These are phyloP conservation scores for Apodospora peruviana DNA, from an alignment of 495 filamentous ascomycete genomes.

Conservation along the genomic window DNA sequence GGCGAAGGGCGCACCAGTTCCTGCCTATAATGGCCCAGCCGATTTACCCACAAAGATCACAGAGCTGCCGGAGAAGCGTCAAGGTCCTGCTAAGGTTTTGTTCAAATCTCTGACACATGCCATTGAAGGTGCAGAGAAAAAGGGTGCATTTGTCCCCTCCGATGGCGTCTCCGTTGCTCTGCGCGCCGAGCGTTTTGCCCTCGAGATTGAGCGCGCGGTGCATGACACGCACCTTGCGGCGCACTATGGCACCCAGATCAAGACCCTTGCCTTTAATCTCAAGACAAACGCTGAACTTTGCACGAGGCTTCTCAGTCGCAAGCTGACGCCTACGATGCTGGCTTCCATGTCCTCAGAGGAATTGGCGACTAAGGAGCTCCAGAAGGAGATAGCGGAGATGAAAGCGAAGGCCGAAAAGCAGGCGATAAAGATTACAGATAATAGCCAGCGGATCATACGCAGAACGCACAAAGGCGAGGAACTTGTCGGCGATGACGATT, in stretches of 20 bases:
- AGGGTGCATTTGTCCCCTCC: conserved; percentile 26
- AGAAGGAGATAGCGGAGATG: conserved; percentile 72
- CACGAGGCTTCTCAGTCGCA: conserved; percentile 64
- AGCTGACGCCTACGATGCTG: conserved; percentile 63
- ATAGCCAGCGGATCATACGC: conserved; percentile 69
- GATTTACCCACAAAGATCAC: conserved; percentile 34
- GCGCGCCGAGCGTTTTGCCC: conserved; percentile 41
- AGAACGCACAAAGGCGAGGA: conserved; percentile 96
- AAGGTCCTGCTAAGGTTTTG: conserved; percentile 36
- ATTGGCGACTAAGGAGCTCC: conserved; percentile 85
- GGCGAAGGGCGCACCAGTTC: conserved; percentile 25
- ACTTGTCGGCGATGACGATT: conserved; percentile 69
- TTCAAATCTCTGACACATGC: conserved; percentile 36
- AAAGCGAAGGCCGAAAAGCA: conserved; percentile 71
- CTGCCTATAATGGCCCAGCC: conserved; percentile 30
- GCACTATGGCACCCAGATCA: conserved; percentile 39
- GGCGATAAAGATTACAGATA: conserved; percentile 75
- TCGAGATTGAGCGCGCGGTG: conserved; percentile 67
- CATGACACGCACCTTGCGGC: conserved; percentile 37
- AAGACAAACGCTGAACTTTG: conserved; percentile 78
- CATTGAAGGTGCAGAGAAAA: conserved; percentile 39
- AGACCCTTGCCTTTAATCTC: conserved; percentile 69
- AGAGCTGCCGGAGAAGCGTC: conserved; percentile 38
- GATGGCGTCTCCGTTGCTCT: conserved; percentile 30
- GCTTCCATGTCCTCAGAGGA: conserved; percentile 81